Base-by-base conservation (phyloP, 768 basidiomycete genomes). In the Coprinopsis strossmayeri region DNA sequence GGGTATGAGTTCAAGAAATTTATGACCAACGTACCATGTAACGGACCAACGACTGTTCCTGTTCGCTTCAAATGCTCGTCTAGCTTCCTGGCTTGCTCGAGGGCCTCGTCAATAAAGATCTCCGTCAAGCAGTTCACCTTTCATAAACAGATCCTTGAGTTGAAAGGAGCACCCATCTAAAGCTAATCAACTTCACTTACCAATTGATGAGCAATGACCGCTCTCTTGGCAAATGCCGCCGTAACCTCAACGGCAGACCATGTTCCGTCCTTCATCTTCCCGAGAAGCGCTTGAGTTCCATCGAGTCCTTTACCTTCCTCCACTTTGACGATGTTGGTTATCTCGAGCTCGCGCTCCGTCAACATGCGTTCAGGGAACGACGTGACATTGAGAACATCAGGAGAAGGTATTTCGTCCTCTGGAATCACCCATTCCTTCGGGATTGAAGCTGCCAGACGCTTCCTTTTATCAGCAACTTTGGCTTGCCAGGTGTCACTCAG, bases 111-210 rank as follows among this genome's bases (percentile, higher is more conserved):
- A 45, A 89, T 74, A 56, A 87, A 89, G n/a, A 89, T 81, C 61
- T 91, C 88, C 0, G 88, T 91, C 30, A 91, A 59, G 59, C 90
- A 91, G 55, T 90, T 90, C 3, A 79, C 80, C 86, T 88, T 3
- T 42, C 20, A 2, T n/a, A n/a, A n/a, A n/a, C n/a, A n/a, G n/a
- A n/a, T n/a, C 48, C 17, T 10, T 20, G 18, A 44, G n/a, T n/a
- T n/a, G n/a, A 3, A n/a, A 38, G 12, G 13, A 7, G 45, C 45
- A 23, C 25, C 40, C 20, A 38, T 12, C 25, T 24, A 47, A 13
- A n/a, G 10, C 10, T n/a, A 27, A 28, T 9, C 10, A 15, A 46
- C n/a, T 32, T 9, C n/a, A 60, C 76, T 58, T 46, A 87, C 86
- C 13, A 90, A 60, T 55, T 90, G 87, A 39, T 92, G 88, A 3